phyloP scores from a whole-genome alignment of 257 asterid species.

The Linderniella brevidens region DNA sequence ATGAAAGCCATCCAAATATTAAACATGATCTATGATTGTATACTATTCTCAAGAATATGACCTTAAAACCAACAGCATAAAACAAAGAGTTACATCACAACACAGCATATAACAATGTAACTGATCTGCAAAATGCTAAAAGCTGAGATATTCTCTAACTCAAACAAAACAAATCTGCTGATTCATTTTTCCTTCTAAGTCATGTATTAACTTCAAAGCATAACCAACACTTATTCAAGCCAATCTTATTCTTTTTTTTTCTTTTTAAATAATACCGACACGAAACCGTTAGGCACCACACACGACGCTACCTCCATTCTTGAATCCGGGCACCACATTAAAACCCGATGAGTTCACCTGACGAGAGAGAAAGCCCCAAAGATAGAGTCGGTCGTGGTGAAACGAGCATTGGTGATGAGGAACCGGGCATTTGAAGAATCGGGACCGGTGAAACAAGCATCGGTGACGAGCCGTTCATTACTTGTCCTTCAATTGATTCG shows the following conservation, averaged over 20 bases:
- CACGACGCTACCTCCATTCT: slow-evolving; percentile 31
- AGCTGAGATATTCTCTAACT: no score
- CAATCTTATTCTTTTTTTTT: slow-evolving; percentile 11
- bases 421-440: slow-evolving; percentile 15
- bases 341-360: slow-evolving; percentile 21
- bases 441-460: slow-evolving; percentile 21
- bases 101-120: no score
- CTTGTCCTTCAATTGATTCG: slow-evolving; percentile 12
- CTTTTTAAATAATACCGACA: not conserved
- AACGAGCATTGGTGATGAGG: slow-evolving; percentile 11
- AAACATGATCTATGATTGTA: no score
- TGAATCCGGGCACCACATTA: slow-evolving; percentile 20
- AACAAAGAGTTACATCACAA: no score
- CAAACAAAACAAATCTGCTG: no score
- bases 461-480: slow-evolving; percentile 14
- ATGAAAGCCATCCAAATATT: no score
- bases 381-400: slow-evolving; percentile 40
- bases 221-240: no score
- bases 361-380: slow-evolving; percentile 47
- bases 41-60: no score
- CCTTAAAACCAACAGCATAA: no score
- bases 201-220: no score
- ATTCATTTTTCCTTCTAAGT: no score
- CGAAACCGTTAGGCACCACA: slow-evolving; percentile 30
- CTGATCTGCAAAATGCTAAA: no score